Conservation (phyloP, 2,329 filamentous ascomycete species). For the Ophiostoma triangulosporum region DNA sequence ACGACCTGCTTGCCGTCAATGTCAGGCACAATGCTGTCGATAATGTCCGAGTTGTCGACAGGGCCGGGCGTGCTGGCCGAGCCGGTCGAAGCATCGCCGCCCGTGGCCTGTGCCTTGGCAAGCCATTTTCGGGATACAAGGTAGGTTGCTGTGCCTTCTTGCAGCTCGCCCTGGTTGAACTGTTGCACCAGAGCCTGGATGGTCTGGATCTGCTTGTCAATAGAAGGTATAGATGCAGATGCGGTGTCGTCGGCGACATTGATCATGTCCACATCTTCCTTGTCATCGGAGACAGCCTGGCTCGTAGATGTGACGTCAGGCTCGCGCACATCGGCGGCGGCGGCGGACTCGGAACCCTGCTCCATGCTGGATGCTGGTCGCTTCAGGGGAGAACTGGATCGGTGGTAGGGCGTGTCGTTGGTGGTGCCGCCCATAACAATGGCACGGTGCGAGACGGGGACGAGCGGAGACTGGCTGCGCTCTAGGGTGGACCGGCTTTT, state of each 20-base stretch:
- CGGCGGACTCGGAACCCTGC: slow-evolving; percentile 12
- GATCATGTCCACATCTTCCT: slow-evolving; percentile 10
- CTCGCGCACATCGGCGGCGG: slow-evolving; percentile 8
- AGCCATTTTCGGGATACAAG: slow-evolving; percentile 74
- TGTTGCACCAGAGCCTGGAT: slow-evolving; percentile 50
- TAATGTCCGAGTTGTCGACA: slow-evolving; percentile 76
- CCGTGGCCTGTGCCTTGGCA: slow-evolving; percentile 53
- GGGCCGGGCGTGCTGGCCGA: slow-evolving; percentile 46
- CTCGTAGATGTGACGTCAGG: slow-evolving; percentile 18
- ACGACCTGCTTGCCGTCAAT: slow-evolving; percentile 46
- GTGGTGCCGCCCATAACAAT: slow-evolving; percentile 50
- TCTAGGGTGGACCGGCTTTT: slow-evolving; percentile 13
- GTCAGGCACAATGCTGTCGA: slow-evolving; percentile 45
- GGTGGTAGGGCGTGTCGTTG: slow-evolving; percentile 37
- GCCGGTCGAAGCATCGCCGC: slow-evolving; percentile 38
- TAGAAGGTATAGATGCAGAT: not conserved
- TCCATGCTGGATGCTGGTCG: slow-evolving; percentile 50
- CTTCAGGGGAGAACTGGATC: slow-evolving; percentile 52
- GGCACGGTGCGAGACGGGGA: slow-evolving; percentile 35
- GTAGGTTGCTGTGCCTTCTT: slow-evolving; percentile 63
- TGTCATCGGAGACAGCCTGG: not conserved
- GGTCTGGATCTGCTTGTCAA: slow-evolving; percentile 51
- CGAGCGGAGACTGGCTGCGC: slow-evolving; percentile 38
- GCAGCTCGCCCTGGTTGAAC: slow-evolving; percentile 36
- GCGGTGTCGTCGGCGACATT: slow-evolving; percentile 9